Base-by-base conservation (phyloP, 179 eudicot species). In the Actinidia chinensis region DNA sequence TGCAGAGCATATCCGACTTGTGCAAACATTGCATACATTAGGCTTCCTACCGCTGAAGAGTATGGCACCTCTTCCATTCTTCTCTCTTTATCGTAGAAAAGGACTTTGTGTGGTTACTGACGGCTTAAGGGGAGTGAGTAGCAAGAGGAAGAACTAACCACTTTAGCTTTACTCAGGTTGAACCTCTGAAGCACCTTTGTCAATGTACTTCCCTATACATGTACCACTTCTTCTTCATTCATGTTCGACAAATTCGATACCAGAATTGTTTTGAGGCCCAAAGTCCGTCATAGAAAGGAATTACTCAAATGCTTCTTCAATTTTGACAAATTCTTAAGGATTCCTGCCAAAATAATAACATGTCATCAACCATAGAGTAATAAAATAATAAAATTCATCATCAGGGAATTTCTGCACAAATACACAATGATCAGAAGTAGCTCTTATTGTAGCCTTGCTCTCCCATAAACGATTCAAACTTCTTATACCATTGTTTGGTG, bases 331-430 rank as follows among this genome's bases (percentile, higher is more conserved):
- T 54, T 20, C 17, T 54, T 18, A 54, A 54, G 58, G n/a, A 54
- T 54, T 54, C 2, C 42, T 46, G n/a, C 76, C 76, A 51, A 72
- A 43, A 33, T n/a, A 72, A 51, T 43, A 72, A 54, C 18, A 72
- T 72, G 33, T 65, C 76, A 51, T 72, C 76, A 22, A 72, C n/a
- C 76, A 72, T 72, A 72, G 63, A 54, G 42, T 47, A 54, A 72
- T 54, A 72, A 51, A 8, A 48, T 72, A 72, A 72, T 54, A 52
- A 73, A 72, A 72, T n/a, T 72, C 76, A 54, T 54, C 76, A 72
- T 72, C 60, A 51, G 43, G 52, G 44, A 72, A 72, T 20, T 51
- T 50, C 43, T 52, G 76, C 60, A 72, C 76, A 51, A 72, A 51
- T 28, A 72, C 76, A 72, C 76, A 72, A 51, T 72, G 54, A 43